Conservation (phyloP, 495 filamentous ascomycete species). For the Trichoderma gamsii region DNA sequence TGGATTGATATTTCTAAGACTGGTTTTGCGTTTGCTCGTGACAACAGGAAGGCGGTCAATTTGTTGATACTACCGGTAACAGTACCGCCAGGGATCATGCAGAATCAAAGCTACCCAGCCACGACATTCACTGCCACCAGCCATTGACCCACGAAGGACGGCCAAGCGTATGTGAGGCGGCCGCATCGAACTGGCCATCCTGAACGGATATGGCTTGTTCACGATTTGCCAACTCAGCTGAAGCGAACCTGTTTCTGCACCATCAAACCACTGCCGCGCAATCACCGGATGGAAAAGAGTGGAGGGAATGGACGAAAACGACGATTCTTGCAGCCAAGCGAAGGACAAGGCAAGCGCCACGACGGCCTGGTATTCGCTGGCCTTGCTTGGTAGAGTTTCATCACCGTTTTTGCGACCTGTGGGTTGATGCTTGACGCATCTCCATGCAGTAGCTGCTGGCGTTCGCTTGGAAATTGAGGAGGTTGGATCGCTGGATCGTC, state of each 20-base stretch:
- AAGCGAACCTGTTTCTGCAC: slow-evolving; percentile 3
- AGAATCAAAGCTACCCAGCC: background rate
- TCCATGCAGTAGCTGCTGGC: background rate
- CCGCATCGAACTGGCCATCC: background rate
- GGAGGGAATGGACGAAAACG: background rate
- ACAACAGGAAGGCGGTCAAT: background rate
- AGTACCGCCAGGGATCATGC: background rate
- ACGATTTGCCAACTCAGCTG: slow-evolving; percentile 2
- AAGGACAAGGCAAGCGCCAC: background rate
- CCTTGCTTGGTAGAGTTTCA: slow-evolving; percentile 2
- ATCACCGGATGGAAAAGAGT: slow-evolving; percentile 3
- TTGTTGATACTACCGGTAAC: background rate
- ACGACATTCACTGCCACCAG: background rate
- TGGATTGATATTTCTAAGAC: background rate
- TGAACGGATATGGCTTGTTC: background rate
- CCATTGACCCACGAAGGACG: background rate
- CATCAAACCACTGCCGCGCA: background rate
- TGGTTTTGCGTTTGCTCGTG: background rate
- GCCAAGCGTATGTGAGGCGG: background rate
- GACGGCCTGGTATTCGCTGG: slow-evolving; percentile 6
- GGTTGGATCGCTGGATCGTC: background rate
- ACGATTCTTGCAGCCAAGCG: background rate
- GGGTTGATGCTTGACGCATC: background rate
- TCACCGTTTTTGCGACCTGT: slow-evolving; percentile 2
- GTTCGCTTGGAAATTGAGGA: background rate